Evolutionary conservation across 2,329 filamentous ascomycete species (phyloP).

Genomic region (Eurotiales sp.): DNA sequence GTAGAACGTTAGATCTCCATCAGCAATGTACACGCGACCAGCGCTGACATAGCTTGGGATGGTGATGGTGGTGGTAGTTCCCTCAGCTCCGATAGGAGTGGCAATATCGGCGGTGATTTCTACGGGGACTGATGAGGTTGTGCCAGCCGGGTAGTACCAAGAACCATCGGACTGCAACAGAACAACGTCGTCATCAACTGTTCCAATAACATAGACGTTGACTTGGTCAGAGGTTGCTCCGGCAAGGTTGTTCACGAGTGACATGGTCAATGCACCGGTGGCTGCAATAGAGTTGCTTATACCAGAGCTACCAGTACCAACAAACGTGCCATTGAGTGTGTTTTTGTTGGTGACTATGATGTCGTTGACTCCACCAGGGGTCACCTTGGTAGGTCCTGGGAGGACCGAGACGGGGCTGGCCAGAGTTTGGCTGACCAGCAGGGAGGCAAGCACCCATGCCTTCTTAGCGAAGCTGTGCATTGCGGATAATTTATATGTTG

Average conservation of each 20-base stretch:
- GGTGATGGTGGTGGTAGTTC: conserved; percentile 37
- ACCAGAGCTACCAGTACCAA: background rate
- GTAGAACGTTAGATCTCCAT: conserved; percentile 42
- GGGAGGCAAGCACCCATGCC: conserved; percentile 5
- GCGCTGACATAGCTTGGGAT: conserved; percentile 42
- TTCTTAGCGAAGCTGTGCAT: conserved; percentile 9
- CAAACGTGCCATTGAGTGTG: conserved; percentile 8
- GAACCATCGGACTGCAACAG: conserved; percentile 42
- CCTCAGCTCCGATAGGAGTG: conserved; percentile 40
- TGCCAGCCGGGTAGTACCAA: conserved; percentile 42
- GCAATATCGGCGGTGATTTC: conserved; percentile 38
- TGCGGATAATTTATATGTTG: background rate
- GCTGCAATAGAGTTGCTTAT: background rate
- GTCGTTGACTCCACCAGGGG: conserved; percentile 3
- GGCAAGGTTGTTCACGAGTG: conserved; percentile 44
- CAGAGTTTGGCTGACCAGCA: conserved; percentile 8
- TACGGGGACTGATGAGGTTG: conserved; percentile 34
- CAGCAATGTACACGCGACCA: conserved; percentile 47
- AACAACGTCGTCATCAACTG: conserved; percentile 39
- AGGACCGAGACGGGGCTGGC: conserved; percentile 5
- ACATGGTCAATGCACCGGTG: conserved; percentile 4
- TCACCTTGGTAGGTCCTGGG: conserved; percentile 7
- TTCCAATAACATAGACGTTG: conserved; percentile 42
- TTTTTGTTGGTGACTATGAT: conserved; percentile 4
- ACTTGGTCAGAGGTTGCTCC: conserved; percentile 21